Base-by-base conservation (phyloP, 2,329 filamentous ascomycete species). In the Fusarium gaditjirri region DNA sequence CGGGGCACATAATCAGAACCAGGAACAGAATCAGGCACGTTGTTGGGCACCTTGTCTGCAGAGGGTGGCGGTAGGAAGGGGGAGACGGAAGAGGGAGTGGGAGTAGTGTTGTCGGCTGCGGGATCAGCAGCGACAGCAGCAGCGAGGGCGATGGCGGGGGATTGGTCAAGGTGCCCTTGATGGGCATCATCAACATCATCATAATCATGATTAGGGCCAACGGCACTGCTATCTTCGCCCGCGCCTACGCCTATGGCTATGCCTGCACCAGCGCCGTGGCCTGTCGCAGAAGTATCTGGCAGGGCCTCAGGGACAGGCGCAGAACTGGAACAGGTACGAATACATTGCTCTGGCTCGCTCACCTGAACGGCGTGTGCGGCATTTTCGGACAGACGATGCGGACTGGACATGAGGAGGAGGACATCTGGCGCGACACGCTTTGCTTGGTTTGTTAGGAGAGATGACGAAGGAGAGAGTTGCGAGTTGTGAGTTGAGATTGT, bases 381-480 rank as follows among this genome's bases (percentile, higher is more conserved):
- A 88, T 88, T 86, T 86, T 87, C 85, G 82, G 81, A 80, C 79
- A 82, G 80, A 80, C 79, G 80, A 80, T 82, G 81, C 83, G 83
- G 82, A 79, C 80, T 86, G 82, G 86, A 89, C 87, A 89, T 89
- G 87, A 85, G 86, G 83, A 85, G 86, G 83, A 82, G 81, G 82
- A 86, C 87, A 89, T 89, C 81, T 84, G 85, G 84, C 83, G 80
- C 70, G 68, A 73, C 70, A 72, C 70, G 70, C 70, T 70, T 68
- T 52, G 49, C 17, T 52, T 52, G 49, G 49, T 27, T 73, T 61
- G 68, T 59, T 55, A 50, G 49, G 50, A 53, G 66, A 62, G 61
- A 63, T 49, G 61, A 55, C 71, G 64, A 52, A 64, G 50, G 50
- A 68, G 46, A 56, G 64, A 64, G 65, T 68, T 68, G 65, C 36